Conservation (phyloP, 2,329 filamentous ascomycete species). For the Aspergillus caelatus region DNA sequence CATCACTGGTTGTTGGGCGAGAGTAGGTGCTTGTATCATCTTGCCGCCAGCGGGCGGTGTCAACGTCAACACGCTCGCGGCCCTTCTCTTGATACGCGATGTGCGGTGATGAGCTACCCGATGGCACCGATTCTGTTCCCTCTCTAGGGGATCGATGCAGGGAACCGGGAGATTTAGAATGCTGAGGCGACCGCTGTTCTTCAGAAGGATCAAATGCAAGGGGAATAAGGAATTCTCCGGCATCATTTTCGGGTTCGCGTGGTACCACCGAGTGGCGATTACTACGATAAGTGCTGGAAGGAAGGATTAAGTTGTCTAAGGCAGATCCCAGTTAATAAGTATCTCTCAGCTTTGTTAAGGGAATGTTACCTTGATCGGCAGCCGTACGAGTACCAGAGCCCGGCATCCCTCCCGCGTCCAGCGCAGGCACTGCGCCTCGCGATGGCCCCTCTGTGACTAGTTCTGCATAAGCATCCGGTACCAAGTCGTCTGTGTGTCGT, state of each 20-base stretch:
- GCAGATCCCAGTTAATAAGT: background rate
- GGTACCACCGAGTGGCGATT: slow-evolving; percentile 74
- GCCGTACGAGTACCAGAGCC: slow-evolving; percentile 25
- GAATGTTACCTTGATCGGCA: slow-evolving; percentile 34
- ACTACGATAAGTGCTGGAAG: slow-evolving; percentile 75
- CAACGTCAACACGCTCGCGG: slow-evolving; percentile 60
- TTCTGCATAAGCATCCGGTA: slow-evolving; percentile 66
- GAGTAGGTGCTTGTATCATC: slow-evolving; percentile 25
- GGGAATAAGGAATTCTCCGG: slow-evolving; percentile 73
- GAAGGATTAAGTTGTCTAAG: slow-evolving; percentile 67
- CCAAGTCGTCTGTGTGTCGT: slow-evolving; percentile 58
- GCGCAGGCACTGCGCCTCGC: slow-evolving; percentile 25
- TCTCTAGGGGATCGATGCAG: slow-evolving; percentile 30
- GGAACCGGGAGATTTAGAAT: slow-evolving; percentile 33
- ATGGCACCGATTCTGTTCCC: slow-evolving; percentile 38
- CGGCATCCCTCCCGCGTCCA: slow-evolving; percentile 28
- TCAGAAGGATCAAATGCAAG: slow-evolving; percentile 73
- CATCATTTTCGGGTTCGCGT: slow-evolving; percentile 57
- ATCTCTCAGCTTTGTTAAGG: background rate
- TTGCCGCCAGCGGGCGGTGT: slow-evolving; percentile 32
- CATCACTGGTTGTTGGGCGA: slow-evolving; percentile 50
- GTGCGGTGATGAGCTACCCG: slow-evolving; percentile 70
- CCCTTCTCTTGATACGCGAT: slow-evolving; percentile 89
- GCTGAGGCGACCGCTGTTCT: slow-evolving; percentile 51
- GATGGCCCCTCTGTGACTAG: slow-evolving; percentile 28